Base-by-base conservation (phyloP, 495 filamentous ascomycete species). In the Neurospora tetrasperma region DNA sequence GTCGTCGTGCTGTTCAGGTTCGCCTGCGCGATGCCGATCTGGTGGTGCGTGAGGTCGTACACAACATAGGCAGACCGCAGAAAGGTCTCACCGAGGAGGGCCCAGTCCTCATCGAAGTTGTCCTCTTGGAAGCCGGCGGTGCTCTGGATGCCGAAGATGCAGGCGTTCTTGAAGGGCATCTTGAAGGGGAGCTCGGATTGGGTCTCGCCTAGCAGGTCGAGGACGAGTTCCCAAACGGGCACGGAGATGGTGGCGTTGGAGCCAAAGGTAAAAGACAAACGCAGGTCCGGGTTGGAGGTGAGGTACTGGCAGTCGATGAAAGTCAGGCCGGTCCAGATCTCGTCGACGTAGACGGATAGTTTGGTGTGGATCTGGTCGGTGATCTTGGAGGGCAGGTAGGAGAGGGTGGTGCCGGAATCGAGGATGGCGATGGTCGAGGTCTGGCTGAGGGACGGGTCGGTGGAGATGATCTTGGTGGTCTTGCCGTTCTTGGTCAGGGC, bases 51-150 rank as follows among this genome's bases (percentile, higher is more conserved):
- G 11, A 98, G 85, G 76, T 98, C 95, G 78, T 96, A 98, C 0
- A 98, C 96, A 39, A 98, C 92, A 77, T 98, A 99, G 3, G 95
- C 93, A 72, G 89, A 92, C 70, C 96, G 90, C 20, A 99, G 84
- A 83, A 98, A 99, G 2, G 94, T 97, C 80, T 97, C 95, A 38
- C 96, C 96, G 1, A 88, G 83, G 2, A 88, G 78, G 43, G 82
- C 80, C 54, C 54, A 66, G 54, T 66, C 54, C 54, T 66, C 54
- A 38, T 66, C 14, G 59, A 79, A 82, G 40, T 76, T 74, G 69
- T n/a, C 39, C 31, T 71, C 68, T 11, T 42, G 16, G 41, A 83
- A 80, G 40, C 41, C 72, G 41, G 74, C 75, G 23, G 75, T 79
- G 69, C 73, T 78, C 72, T 85, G 81, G 70, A 85, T 78, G 54